Conservation (phyloP, 768 basidiomycete species). For the Pholiota microspora region DNA sequence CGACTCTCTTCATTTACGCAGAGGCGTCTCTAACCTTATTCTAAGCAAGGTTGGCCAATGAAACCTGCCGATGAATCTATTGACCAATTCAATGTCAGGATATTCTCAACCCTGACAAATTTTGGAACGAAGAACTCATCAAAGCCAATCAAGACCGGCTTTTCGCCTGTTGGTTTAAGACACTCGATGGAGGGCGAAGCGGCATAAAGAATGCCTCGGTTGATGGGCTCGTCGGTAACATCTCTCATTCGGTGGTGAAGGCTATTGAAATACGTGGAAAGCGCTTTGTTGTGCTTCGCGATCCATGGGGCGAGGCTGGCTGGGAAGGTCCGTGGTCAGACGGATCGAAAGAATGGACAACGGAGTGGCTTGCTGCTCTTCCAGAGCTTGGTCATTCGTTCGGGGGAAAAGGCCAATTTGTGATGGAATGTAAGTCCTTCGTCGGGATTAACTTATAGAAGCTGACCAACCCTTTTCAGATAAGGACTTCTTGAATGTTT, state of each 20-base stretch:
- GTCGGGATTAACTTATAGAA: background rate
- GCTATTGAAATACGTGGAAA: conserved; percentile 44
- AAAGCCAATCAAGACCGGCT: conserved; percentile 50
- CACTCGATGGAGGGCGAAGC: conserved; percentile 30
- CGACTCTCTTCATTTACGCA: conserved; percentile 12
- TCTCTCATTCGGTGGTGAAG: conserved; percentile 47
- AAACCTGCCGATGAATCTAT: background rate
- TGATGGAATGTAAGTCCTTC: conserved; percentile 42
- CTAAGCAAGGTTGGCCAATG: conserved; percentile 34
- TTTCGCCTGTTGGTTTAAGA: conserved; percentile 50
- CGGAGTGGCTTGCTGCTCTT: conserved; percentile 42
- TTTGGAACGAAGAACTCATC: conserved; percentile 54
- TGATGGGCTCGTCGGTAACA: conserved; percentile 38
- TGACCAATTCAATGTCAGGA: conserved; percentile 24
- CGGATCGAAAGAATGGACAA: conserved; percentile 49
- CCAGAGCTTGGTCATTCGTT: conserved; percentile 39
- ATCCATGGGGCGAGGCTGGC: conserved; percentile 49
- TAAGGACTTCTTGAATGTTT: conserved; percentile 43
- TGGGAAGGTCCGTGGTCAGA: conserved; percentile 52
- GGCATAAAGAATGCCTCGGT: conserved; percentile 26
- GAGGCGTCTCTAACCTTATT: conserved; percentile 43
- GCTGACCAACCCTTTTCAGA: conserved; percentile 19
- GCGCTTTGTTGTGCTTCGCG: conserved; percentile 46
- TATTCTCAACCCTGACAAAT: conserved; percentile 46
- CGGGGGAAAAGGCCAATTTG: conserved; percentile 48